Evolutionary conservation across 768 basidiomycete genomes (phyloP).

Genomic region (Mycena chlorophos): DNA sequence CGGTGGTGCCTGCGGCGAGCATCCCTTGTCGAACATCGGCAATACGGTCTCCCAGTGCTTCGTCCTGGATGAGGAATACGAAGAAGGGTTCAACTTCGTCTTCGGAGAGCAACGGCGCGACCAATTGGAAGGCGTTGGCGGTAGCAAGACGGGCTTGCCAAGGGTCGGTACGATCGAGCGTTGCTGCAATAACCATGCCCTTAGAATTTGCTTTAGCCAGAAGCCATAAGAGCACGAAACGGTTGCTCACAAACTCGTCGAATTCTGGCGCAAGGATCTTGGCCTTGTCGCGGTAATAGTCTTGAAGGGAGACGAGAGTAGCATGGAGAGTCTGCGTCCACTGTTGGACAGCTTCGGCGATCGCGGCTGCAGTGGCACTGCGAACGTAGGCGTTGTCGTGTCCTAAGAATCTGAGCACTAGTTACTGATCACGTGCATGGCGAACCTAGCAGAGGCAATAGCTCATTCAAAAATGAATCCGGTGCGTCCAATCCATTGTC

Average conservation of each 20-base stretch:
- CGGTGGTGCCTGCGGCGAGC: conserved; percentile 77
- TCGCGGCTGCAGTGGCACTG: conserved; percentile 63
- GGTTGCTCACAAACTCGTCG: conserved; percentile 76
- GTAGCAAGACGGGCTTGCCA: conserved; percentile 82
- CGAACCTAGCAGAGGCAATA: conserved; percentile 73
- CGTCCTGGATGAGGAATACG: conserved; percentile 79
- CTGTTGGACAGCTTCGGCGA: conserved; percentile 74
- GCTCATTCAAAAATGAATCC: conserved; percentile 56
- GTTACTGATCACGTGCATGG: not conserved
- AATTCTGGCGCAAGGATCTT: conserved; percentile 89
- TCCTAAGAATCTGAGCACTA: conserved; percentile 40
- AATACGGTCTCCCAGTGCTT: conserved; percentile 84
- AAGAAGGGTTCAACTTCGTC: conserved; percentile 73
- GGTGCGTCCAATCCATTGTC: conserved; percentile 92
- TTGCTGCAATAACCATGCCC: conserved; percentile 93
- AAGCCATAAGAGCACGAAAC: not conserved
- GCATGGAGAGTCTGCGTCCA: conserved; percentile 58
- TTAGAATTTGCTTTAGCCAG: conserved; percentile 31
- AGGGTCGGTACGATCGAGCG: conserved; percentile 84
- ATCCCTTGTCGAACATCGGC: conserved; percentile 82
- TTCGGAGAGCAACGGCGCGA: conserved; percentile 66
- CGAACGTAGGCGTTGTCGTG: conserved; percentile 84
- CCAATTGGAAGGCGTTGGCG: conserved; percentile 61
- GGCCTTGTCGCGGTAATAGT: conserved; percentile 85
- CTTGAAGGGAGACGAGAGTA: conserved; percentile 57